These are phyloP conservation scores for Linaria vulgaris DNA, from an alignment of 257 asterid species.

Conservation along the genomic window DNA sequence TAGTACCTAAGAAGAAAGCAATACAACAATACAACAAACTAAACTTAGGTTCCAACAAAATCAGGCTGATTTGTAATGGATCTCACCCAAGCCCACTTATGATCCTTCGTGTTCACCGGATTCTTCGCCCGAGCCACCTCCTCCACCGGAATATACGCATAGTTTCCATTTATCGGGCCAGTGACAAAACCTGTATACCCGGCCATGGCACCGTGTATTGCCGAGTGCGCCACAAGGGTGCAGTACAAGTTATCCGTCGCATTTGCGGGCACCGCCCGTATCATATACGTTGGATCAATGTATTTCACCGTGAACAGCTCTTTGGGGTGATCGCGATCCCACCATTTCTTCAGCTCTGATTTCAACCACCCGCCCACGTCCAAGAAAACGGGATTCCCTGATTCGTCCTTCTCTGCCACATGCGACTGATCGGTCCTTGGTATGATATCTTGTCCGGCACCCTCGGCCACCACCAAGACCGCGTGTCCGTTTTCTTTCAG, in stretches of 20 bases:
- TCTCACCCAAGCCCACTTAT: conserved; percentile 90
- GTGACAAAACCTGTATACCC: conserved; percentile 77
- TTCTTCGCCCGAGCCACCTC: conserved; percentile 69
- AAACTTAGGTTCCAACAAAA: conserved; percentile 29
- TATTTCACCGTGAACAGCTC: conserved; percentile 67
- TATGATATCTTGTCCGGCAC: conserved; percentile 74
- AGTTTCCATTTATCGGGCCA: conserved; percentile 70
- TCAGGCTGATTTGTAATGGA: conserved; percentile 84
- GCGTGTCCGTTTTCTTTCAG: conserved; percentile 55
- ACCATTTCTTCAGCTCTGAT: conserved; percentile 76
- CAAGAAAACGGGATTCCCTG: conserved; percentile 66
- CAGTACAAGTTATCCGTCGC: conserved; percentile 73
- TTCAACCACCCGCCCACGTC: conserved; percentile 85
- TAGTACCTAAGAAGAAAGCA: too few relatives aligned
- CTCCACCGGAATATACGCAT: conserved; percentile 74
- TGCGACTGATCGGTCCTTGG: conserved; percentile 39
- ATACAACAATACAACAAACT: too few relatives aligned
- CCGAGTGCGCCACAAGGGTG: conserved; percentile 69
- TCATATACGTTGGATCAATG: conserved; percentile 84
- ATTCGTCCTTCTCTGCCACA: conserved; percentile 58
- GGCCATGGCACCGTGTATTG: conserved; percentile 85
- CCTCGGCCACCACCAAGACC: conserved; percentile 73
- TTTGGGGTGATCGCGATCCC: conserved; percentile 59
- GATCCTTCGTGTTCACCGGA: conserved; percentile 57
- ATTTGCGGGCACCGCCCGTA: conserved; percentile 69